Evolutionary conservation across 192 early-diverging fungal species (phyloP), one percentile per base, ranked within the genome.

Genomic region (Coemansia sp.): DNA sequence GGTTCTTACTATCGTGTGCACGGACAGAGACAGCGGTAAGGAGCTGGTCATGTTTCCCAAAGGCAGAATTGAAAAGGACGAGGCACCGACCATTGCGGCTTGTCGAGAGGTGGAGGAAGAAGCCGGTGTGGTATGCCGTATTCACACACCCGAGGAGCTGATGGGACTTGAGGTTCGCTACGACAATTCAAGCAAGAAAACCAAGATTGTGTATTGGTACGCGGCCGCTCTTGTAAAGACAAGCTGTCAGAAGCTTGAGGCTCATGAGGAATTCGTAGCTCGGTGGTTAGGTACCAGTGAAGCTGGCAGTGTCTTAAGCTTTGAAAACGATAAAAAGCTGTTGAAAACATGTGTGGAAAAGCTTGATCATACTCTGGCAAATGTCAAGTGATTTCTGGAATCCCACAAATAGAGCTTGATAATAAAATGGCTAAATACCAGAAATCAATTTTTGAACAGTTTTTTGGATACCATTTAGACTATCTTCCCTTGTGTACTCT

Each of bases 141-240:
- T 81, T 7, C n/a, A 41, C 5, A 67, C 64, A 61, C 56, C 74
- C 12, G 58, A n/a, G 7, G 56, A 57, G 12, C 58, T 73, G 38
- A 48, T 70, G 49, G 79, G 67, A 11, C 13, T 76, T 39, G 68
- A 81, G 58, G 66, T 65, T 43, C 37, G 79, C 13, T 64, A 74
- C 57, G 61, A 22, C 11, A 50, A 57, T 7, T 42, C 22, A 0
- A 58, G 57, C 46, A 42, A 38, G 25, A 76, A 63, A 38, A 70
- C 74, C 12, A 82, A 82, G 39, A 38, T 76, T n/a, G 62, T 82
- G 7, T 74, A 76, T 62, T 82, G 79, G 79, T 82, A 74, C 61
- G 74, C 65, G 2, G 79, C 68, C n/a, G 68, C 46, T 22, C 16
- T 68, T 16, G 68, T 70, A 9, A 68, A 60, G 20, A 68, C 20